Conservation (phyloP, 163 green algal genomes). For the Trebouxiophyceae sp. region DNA sequence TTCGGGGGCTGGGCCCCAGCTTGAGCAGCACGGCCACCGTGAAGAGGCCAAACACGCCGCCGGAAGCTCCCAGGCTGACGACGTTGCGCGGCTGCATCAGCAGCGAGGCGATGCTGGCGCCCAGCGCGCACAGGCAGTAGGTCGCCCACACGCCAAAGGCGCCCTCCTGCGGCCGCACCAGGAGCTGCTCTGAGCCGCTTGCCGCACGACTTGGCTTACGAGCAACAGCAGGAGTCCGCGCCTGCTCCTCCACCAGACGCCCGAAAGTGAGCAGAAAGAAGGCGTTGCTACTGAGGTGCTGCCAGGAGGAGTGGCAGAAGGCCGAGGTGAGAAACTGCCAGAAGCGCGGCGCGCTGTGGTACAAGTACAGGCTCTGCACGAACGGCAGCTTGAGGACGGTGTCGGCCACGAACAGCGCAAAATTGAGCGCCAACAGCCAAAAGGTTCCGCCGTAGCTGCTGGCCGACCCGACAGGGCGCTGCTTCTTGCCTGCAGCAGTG, state of each 20-base stretch:
- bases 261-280: constrained; percentile 93
- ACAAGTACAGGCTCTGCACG: constrained; percentile 41
- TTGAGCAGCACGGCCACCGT: constrained; percentile 71
- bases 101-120: constrained; percentile 31
- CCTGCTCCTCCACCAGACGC: constrained; percentile 24
- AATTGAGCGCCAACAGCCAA: constrained; percentile 54
- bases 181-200: neutral
- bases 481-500: too few species aligned
- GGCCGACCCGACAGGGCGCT: too few species aligned
- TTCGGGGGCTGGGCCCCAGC: constrained; percentile 58
- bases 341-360: constrained; percentile 46
- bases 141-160: constrained; percentile 54
- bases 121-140: constrained; percentile 72
- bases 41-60: constrained; percentile 93
- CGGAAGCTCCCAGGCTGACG: constrained; percentile 67
- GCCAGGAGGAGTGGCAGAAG: constrained; percentile 76
- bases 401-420: constrained; percentile 45
- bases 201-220: neutral
- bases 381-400: constrained; percentile 43
- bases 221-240: neutral
- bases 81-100: constrained; percentile 18
- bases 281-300: constrained; percentile 38
- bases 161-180: constrained; percentile 84
- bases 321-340: constrained; percentile 71
- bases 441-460: constrained; percentile 42